A percentile compares a stretch with the other conserved stretches of the same genome.
Conservation (phyloP, 805 yeast genomes). For the Candida anglica region DNA sequence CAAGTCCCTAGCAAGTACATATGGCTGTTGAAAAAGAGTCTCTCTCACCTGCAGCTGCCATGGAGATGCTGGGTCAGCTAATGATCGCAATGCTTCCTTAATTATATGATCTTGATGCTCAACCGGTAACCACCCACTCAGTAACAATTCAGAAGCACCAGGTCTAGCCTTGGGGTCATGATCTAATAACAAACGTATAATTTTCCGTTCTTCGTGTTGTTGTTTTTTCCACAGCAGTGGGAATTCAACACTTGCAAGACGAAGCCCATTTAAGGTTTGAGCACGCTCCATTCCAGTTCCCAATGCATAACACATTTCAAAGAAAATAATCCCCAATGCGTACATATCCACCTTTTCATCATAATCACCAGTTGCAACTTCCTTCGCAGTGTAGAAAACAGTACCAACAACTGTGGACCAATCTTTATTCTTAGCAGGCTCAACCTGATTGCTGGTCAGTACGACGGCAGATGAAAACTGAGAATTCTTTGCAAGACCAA, state of each 20-base stretch:
- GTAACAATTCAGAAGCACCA: slow-evolving; percentile 67
- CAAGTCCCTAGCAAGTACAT: slow-evolving; percentile 78
- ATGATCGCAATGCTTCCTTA: slow-evolving; percentile 78
- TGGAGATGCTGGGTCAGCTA: slow-evolving; percentile 87
- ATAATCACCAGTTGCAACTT: slow-evolving; percentile 76
- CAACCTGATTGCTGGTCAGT: slow-evolving; percentile 37
- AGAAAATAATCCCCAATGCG: slow-evolving; percentile 89
- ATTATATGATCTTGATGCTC: slow-evolving; percentile 88
- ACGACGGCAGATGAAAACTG: slow-evolving; percentile 41
- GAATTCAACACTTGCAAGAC: slow-evolving; percentile 58
- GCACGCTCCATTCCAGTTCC: slow-evolving; percentile 95
- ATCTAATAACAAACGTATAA: slow-evolving; percentile 63
- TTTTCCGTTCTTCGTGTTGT: slow-evolving; percentile 55
- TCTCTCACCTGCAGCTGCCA: slow-evolving; percentile 93
- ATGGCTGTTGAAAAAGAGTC: slow-evolving; percentile 80
- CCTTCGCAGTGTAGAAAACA: slow-evolving; percentile 86
- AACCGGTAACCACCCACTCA: slow-evolving; percentile 81
- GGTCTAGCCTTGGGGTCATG: slow-evolving; percentile 82
- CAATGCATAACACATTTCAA: slow-evolving; percentile 86
- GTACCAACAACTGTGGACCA: slow-evolving; percentile 94
- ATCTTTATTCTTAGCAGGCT: slow-evolving; percentile 49
- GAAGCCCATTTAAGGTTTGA: slow-evolving; percentile 58
- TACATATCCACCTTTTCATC: slow-evolving; percentile 95
- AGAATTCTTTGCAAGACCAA: slow-evolving; percentile 91
- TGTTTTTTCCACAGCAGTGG: slow-evolving; percentile 63